Evolutionary conservation across 2,329 filamentous ascomycete genomes (phyloP), one percentile per base, ranked within the genome.

Genomic region (Escovopsis sp.): DNA sequence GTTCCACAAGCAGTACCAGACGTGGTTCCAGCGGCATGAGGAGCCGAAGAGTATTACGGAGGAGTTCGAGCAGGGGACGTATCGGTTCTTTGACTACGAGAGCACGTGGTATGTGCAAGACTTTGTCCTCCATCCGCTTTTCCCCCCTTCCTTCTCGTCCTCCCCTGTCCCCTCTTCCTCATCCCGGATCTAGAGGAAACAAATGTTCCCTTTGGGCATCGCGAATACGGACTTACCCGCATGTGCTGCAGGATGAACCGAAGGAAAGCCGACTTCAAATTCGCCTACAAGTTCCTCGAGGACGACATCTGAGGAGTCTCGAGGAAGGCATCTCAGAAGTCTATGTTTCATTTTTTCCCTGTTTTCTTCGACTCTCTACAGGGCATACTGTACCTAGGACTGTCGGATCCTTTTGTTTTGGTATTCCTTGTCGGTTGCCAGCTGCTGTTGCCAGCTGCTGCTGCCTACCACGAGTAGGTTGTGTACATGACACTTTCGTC

Each of bases 1-100:
- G 38, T 98, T 98, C 57, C 90, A 98, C 63, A 98, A 98, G 66
- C 90, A 96, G 58, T 98, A 98, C 54, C 90, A 94, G 58, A 98
- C 90, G 1, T 98, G 90, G 90, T 98, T 98, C 53, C 90, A 98
- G 59, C 73, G 90, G 35, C 90, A 98, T 47, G 90, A 98, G 54
- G 90, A 98, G 63, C 90, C 90, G 14, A 98, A 98, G 67, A 87
- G 78, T 48, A 98, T 98, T 52, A 96, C 90, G 0, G 90, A 98
- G 58, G 90, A 98, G 61, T 96, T 85, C 53, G 90, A 98, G 62
- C 90, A 98, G 61, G 90, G 90, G 43, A 98, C 90, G 17, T 98
- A 98, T 65, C 79, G 90, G 34, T 98, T 98, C 67, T 98, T 98
- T 58, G 90, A 98, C 61, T 98, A 98, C 55, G 90, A 98, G 62